phyloP scores from a whole-genome alignment of 768 basidiomycete genomes.

The Piloderma croceum region DNA sequence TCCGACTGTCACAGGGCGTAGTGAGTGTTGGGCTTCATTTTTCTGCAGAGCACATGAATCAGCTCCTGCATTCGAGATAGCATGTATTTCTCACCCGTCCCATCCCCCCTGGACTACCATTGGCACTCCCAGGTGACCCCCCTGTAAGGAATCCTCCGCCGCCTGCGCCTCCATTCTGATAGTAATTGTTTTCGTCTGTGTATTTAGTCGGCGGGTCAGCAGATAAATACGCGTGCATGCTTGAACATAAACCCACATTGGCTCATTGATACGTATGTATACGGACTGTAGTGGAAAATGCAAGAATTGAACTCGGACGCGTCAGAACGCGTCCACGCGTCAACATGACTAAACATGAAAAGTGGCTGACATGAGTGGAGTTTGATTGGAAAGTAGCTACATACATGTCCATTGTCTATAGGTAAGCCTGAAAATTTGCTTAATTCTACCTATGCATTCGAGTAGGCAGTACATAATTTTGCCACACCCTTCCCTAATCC shows the following conservation, averaged over 20 bases:
- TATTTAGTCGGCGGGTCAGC: too few relatives aligned
- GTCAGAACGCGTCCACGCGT: background rate
- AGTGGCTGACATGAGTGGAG: too few relatives aligned
- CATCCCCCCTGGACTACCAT: conserved; percentile 55
- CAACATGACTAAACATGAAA: too few relatives aligned
- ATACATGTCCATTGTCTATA: conserved; percentile 8
- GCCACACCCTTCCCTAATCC: conserved; percentile 66
- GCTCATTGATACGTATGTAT: conserved; percentile 30
- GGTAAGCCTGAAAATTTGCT: background rate
- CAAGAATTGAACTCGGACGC: conserved; percentile 12
- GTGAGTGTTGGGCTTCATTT: conserved; percentile 36
- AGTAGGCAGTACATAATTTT: conserved; percentile 43
- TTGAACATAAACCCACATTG: conserved; percentile 32
- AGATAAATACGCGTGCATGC: too few relatives aligned
- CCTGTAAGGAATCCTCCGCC: conserved; percentile 57
- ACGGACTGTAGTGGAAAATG: conserved; percentile 12
- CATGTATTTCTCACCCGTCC: conserved; percentile 14
- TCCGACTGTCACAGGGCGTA: conserved; percentile 72
- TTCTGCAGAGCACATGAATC: conserved; percentile 20
- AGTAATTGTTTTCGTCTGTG: conserved; percentile 36
- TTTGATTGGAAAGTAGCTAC: conserved; percentile 1
- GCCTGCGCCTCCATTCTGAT: conserved; percentile 37
- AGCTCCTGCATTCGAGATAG: background rate
- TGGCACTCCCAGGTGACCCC: conserved; percentile 51
- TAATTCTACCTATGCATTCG: conserved; percentile 16